Evolutionary conservation across 352 stramenopile species (phyloP), one percentile per base, ranked within the genome.

Genomic region (Globisporangium heterothallicum): DNA sequence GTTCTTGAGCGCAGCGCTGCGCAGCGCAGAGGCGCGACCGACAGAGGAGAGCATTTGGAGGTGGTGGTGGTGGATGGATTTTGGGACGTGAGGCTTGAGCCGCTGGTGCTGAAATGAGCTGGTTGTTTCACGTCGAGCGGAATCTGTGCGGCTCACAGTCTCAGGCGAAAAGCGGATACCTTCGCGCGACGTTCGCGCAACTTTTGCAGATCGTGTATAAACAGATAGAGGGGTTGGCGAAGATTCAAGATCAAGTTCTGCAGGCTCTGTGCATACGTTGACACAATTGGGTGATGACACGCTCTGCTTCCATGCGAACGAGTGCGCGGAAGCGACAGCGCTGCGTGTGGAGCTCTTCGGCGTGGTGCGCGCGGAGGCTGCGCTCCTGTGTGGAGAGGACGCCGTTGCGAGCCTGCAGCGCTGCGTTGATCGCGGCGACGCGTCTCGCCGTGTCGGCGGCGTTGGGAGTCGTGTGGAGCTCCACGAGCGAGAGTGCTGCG

Each of bases 11-110:
- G 63, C 58, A 24, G 64, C 58, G 49, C 64, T 59, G 49, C 70
- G 66, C 36, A 53, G 42, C 10, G 61, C 43, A 4, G 56, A 54
- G 43, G 43, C 36, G 55, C 57, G 61, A 27, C 45, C 42, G 13
- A 78, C 49, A 9, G 58, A 49, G 27, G 60, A 66, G 9, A 73
- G 54, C 65, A 75, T 75, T 10, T 24, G 52, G 55, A 30, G 1
- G 2, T 12, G 2, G 4, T 21, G 40, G 19, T 16, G 44, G 40
- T 19, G 24, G 42, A 9, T 14, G 12, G 32, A n/a, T n/a, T n/a
- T n/a, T n/a, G n/a, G n/a, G n/a, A 51, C 29, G 22, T 27, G 46
- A n/a, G 14, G 36, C 21, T 43, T 18, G 22, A 42, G 36, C 44
- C n/a, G 22, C 44, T n/a, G 19, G 35, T 48, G 38, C 45, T 42